A percentile compares a stretch with the other conserved stretches of the same genome.
Evolutionary conservation across 2,329 filamentous ascomycete species (phyloP).

Genomic region (Sarocladium brachiariae): DNA sequence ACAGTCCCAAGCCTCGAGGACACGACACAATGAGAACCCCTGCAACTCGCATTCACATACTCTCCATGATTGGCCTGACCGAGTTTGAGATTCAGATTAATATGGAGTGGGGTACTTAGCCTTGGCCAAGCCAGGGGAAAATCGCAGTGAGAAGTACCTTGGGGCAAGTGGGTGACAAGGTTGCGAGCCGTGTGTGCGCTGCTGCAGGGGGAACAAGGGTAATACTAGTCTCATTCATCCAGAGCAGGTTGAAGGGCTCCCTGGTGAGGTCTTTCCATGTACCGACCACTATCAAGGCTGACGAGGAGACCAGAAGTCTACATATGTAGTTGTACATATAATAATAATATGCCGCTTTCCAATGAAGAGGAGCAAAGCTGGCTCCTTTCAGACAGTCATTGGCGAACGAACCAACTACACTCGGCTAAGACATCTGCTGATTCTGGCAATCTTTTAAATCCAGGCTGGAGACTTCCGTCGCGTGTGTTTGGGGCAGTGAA

Average conservation of each 20-base stretch:
- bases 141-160: neutral
- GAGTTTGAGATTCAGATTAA: conserved; percentile 10
- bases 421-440: too few relatives aligned
- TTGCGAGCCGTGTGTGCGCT: neutral
- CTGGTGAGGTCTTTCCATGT: too few relatives aligned
- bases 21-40: conserved; percentile 1
- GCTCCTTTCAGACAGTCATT: neutral
- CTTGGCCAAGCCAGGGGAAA: neutral
- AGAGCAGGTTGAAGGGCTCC: too few relatives aligned
- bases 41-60: conserved; percentile 1
- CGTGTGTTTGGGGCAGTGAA: neutral
- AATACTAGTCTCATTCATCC: neutral
- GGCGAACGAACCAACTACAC: neutral
- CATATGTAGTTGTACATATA: too few relatives aligned
- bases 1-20: neutral
- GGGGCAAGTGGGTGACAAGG: neutral
- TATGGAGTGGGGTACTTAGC: neutral
- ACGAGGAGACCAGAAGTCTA: too few relatives aligned
- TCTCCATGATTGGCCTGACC: conserved; percentile 6
- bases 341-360: too few relatives aligned
- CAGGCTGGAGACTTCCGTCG: neutral
- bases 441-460: neutral
- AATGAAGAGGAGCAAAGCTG: too few relatives aligned
- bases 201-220: conserved; percentile 3
- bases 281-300: too few relatives aligned